Evolutionary conservation across 768 basidiomycete species (phyloP).

Genomic region (Tulasnella sp.): DNA sequence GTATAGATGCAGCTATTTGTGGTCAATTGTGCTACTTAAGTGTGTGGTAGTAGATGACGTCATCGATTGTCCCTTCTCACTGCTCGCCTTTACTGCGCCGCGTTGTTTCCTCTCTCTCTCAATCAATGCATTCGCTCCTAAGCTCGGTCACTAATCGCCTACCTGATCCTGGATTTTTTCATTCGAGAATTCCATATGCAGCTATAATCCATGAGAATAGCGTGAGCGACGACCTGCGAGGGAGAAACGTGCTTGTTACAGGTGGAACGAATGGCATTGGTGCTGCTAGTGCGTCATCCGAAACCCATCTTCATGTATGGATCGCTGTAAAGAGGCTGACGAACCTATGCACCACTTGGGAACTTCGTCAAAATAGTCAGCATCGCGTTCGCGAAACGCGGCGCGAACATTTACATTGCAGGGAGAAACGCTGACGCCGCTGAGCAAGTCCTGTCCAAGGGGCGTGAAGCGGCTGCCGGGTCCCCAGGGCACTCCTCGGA

Average conservation of each 20-base stretch:
- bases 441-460: neutral
- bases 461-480: neutral
- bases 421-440: constrained; percentile 12
- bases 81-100: too few relatives aligned
- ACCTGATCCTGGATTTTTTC: neutral
- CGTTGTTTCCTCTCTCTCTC: too few relatives aligned
- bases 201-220: neutral
- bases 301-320: too few relatives aligned
- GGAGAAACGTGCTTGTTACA: constrained; percentile 8
- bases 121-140: too few relatives aligned
- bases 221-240: neutral
- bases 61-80: too few relatives aligned
- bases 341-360: too few relatives aligned
- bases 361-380: neutral
- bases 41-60: too few relatives aligned
- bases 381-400: constrained; percentile 8
- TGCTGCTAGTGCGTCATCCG: constrained; percentile 1
- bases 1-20: too few relatives aligned
- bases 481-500: neutral
- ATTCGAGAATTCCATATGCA: neutral
- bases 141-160: neutral
- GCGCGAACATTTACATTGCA: constrained; percentile 11
- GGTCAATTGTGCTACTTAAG: too few relatives aligned
- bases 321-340: too few relatives aligned
- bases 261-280: constrained; percentile 13